Evolutionary conservation across 1,284 basidiomycete species (phyloP).

Genomic region (Cystobasidium slooffiae): DNA sequence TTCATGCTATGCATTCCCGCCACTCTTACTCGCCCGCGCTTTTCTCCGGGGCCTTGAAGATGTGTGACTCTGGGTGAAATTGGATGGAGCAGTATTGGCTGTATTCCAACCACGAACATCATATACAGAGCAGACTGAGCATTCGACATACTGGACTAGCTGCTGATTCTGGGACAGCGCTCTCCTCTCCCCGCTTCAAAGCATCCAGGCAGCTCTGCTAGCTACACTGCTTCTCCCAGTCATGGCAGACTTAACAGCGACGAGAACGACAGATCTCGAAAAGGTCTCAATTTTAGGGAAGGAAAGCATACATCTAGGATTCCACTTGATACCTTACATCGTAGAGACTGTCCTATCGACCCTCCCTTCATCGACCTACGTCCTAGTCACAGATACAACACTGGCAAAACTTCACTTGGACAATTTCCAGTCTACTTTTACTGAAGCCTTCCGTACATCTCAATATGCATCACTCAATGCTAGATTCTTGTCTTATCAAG

Average conservation of each 20-base stretch:
- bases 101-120: background rate
- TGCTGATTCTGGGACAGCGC: too few relatives aligned
- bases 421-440: conserved; percentile 71
- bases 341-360: conserved; percentile 73
- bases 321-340: conserved; percentile 85
- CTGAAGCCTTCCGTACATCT: conserved; percentile 49
- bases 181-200: too few relatives aligned
- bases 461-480: conserved; percentile 54
- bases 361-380: conserved; percentile 84
- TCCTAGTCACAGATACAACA: conserved; percentile 89
- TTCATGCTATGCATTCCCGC: background rate
- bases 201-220: background rate
- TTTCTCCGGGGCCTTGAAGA: background rate
- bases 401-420: conserved; percentile 78
- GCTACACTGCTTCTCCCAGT: background rate
- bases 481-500: conserved; percentile 76
- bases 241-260: conserved; percentile 2
- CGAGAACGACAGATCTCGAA: conserved; percentile 46
- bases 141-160: too few relatives aligned
- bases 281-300: conserved; percentile 82
- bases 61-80: conserved; percentile 4
- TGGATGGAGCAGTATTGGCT: background rate
- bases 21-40: conserved; percentile 8
- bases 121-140: too few relatives aligned
- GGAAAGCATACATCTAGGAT: conserved; percentile 88